Conservation (phyloP, 805 yeast genomes). For the Kuraishia capsulata region DNA sequence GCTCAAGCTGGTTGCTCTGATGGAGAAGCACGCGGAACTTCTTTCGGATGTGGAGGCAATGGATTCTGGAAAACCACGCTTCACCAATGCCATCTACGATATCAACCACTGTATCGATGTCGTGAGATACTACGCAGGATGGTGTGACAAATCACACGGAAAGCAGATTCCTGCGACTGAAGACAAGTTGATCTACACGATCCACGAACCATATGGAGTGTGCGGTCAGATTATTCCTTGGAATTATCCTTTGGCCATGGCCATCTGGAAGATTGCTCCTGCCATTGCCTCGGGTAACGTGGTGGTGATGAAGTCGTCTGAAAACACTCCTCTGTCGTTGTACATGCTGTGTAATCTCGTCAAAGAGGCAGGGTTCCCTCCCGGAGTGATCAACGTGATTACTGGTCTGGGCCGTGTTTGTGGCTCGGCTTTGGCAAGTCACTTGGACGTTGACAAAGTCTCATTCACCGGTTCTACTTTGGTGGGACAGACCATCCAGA, state of each 20-base stretch:
- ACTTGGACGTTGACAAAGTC: conserved; percentile 46
- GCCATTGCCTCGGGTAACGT: conserved; percentile 77
- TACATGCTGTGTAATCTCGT: conserved; percentile 50
- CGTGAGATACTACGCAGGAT: conserved; percentile 49
- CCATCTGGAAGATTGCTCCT: conserved; percentile 76
- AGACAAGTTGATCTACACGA: conserved; percentile 53
- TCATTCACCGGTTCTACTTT: conserved; percentile 62
- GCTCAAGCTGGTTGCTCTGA: conserved; percentile 39
- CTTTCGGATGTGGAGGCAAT: conserved; percentile 38
- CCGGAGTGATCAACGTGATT: conserved; percentile 66
- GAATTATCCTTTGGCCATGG: conserved; percentile 67
- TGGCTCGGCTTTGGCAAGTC: conserved; percentile 59
- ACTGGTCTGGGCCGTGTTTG: conserved; percentile 63
- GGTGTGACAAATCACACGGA: conserved; percentile 51
- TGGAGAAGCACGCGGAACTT: conserved; percentile 38
- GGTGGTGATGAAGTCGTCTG: conserved; percentile 65
- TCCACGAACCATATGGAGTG: conserved; percentile 61
- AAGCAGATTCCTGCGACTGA: conserved; percentile 26
- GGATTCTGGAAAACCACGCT: conserved; percentile 48
- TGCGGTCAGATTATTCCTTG: conserved; percentile 67
- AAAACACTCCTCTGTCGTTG: conserved; percentile 65
- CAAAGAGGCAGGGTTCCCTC: conserved; percentile 63
- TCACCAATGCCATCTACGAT: conserved; percentile 38
- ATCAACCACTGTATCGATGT: conserved; percentile 34
- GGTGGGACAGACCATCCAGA: conserved; percentile 59